Evolutionary conservation across 148 eudicot species (phyloP).

Genomic region (Salicornia ramosissima): DNA sequence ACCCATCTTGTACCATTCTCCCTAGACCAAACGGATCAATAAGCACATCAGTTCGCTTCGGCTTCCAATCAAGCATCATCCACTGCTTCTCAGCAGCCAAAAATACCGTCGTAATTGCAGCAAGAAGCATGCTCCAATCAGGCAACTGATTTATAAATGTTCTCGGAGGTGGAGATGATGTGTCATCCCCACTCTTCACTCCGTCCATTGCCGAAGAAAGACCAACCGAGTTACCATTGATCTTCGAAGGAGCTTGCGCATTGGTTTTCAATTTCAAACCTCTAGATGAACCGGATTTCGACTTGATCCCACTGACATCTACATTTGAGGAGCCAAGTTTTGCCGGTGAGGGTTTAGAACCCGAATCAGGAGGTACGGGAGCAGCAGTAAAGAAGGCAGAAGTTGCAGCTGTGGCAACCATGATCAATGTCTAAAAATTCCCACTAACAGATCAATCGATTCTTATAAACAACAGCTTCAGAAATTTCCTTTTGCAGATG

Average conservation of each 20-base stretch:
- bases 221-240: slow-evolving; percentile 65
- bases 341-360: slow-evolving; percentile 38
- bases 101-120: slow-evolving; percentile 90
- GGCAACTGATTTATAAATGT: slow-evolving; percentile 94
- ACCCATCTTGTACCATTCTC: slow-evolving; percentile 73
- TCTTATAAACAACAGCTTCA: not conserved
- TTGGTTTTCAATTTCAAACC: slow-evolving; percentile 62
- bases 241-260: slow-evolving; percentile 84
- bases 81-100: slow-evolving; percentile 99
- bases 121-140: slow-evolving; percentile 99
- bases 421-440: slow-evolving; percentile 28
- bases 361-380: slow-evolving; percentile 46
- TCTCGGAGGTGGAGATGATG: slow-evolving; percentile 57
- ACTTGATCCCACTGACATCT: slow-evolving; percentile 52
- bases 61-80: slow-evolving; percentile 99
- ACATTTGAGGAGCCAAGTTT: slow-evolving; percentile 40
- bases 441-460: slow-evolving; percentile 21
- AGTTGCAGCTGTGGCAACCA: slow-evolving; percentile 87
- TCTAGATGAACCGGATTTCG: slow-evolving; percentile 45
- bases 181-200: slow-evolving; percentile 40
- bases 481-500: not conserved
- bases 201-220: slow-evolving; percentile 35
- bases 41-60: slow-evolving; percentile 76
- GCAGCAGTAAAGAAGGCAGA: slow-evolving; percentile 53
- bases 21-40: slow-evolving; percentile 85